Base-by-base conservation (phyloP, 2,329 filamentous ascomycete genomes). In the Cercospora nicotianae region DNA sequence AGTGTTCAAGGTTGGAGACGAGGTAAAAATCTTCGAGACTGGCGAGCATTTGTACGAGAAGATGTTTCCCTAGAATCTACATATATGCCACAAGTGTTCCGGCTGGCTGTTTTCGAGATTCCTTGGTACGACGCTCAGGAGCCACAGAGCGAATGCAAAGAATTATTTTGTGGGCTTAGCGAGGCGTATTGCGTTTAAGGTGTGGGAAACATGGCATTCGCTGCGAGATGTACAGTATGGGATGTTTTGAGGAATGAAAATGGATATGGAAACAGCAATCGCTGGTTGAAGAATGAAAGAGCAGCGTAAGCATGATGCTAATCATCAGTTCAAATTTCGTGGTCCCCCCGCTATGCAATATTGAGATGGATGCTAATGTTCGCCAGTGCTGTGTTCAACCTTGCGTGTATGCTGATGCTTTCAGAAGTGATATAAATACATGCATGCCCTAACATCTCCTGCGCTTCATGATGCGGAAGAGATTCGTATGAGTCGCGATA, bases 41-140 rank as follows among this genome's bases (percentile, higher is more conserved):
- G 75, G 75, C 16, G 76, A 75, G 69, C 72, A 76, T 69, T 63
- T 60, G 18, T 76, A 76, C 66, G 73, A 77, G 68, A 76, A 77
- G 71, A 77, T 76, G 75, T 73, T 75, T 20, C 57, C 64, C 28
- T 60, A 42, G n/a, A 1, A 26, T 16, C 1, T 30, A 51, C 26
- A 18, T n/a, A 1, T 20, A 16, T 26, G 45, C 45, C 45, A 23
- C n/a, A 23, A 5, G 20, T n/a, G 0, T 28, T 6, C 18, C 9
- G 10, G 20, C 48, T 13, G 13, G 23, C 1, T 12, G 9, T 53
- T 8, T 13, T 28, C 23, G 23, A 3, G 12, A 3, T 8, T 13
- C 4, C 3, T 55, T 55, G 23, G 23, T 4, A 55, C 12, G 13
- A 26, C 3, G 1, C 7, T 2, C 1, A 3, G 16, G 6, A 9